Percentiles rank a stretch among this genome's conserved stretches.
These are phyloP conservation scores for Penicillium turbatum DNA, from an alignment of 495 filamentous ascomycete genomes.

Conservation along the genomic window DNA sequence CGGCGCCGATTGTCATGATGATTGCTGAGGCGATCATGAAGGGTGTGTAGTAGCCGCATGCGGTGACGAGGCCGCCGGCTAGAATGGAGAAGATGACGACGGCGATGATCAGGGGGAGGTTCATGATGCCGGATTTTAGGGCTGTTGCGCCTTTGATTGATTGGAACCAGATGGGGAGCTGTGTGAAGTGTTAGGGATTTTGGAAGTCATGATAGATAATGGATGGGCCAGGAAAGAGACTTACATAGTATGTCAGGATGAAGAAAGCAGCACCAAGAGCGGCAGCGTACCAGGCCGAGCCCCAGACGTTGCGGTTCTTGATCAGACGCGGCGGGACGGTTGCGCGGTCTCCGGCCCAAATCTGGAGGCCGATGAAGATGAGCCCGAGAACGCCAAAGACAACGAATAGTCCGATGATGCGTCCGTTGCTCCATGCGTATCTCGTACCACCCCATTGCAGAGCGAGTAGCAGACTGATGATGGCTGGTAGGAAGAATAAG, in stretches of 20 bases:
- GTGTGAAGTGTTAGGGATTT: constrained; percentile 25
- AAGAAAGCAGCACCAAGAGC: constrained; percentile 62
- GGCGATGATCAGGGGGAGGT: constrained; percentile 66
- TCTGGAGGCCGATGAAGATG: constrained; percentile 61
- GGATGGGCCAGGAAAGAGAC: neutral
- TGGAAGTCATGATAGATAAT: neutral
- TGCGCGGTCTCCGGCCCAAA: constrained; percentile 64
- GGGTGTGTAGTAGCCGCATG: constrained; percentile 71
- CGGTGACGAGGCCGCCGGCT: constrained; percentile 56
- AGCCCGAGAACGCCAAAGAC: constrained; percentile 63
- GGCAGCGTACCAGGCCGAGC: constrained; percentile 49
- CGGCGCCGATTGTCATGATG: constrained; percentile 62
- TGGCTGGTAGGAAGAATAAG: constrained; percentile 62
- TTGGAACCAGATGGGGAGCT: constrained; percentile 88
- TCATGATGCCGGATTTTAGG: constrained; percentile 69
- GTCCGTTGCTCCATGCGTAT: constrained; percentile 60
- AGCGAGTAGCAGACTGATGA: constrained; percentile 71
- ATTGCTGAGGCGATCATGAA: constrained; percentile 61
- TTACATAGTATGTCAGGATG: constrained; percentile 54
- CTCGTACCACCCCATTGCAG: constrained; percentile 80
- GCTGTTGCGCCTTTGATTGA: constrained; percentile 68
- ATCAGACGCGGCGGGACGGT: constrained; percentile 72
- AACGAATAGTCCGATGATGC: constrained; percentile 68
- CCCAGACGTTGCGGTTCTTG: constrained; percentile 64
- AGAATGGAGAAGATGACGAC: constrained; percentile 58